Percentiles rank a stretch among this genome's conserved stretches.
Evolutionary conservation across 805 yeast genomes (phyloP).

Genomic region (Metschnikowia vanudenii): DNA sequence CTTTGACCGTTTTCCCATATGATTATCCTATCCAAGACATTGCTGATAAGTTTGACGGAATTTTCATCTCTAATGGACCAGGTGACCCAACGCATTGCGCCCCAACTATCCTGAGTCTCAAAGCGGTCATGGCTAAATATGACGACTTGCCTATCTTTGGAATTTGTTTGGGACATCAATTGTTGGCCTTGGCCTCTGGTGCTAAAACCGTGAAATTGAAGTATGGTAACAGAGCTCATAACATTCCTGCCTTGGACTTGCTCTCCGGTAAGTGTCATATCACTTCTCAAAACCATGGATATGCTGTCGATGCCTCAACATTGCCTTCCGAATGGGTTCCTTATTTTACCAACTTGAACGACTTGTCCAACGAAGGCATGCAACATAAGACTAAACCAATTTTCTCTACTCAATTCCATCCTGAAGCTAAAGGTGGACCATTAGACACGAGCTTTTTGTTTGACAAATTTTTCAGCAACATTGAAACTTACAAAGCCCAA

Average conservation of each 20-base stretch:
- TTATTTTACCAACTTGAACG: conserved; percentile 89
- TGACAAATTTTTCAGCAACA: conserved; percentile 79
- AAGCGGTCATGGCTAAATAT: conserved; percentile 54
- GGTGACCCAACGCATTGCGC: conserved; percentile 94
- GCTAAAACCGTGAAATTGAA: conserved; percentile 90
- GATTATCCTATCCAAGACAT: conserved; percentile 90
- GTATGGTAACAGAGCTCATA: conserved; percentile 98
- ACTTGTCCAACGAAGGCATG: conserved; percentile 97
- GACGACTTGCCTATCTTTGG: conserved; percentile 92
- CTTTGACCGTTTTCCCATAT: conserved; percentile 94
- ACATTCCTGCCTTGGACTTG: conserved; percentile 91
- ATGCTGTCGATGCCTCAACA: conserved; percentile 85
- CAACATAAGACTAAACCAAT: conserved; percentile 83
- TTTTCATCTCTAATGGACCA: conserved; percentile 96
- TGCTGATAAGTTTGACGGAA: conserved; percentile 90
- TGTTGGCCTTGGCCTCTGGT: conserved; percentile 91
- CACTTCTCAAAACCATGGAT: conserved; percentile 98
- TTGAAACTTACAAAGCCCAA: conserved; percentile 48
- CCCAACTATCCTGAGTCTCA: conserved; percentile 63
- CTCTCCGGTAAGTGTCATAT: conserved; percentile 93
- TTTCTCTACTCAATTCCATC: conserved; percentile 97
- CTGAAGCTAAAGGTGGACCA: conserved; percentile 99
- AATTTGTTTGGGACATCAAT: conserved; percentile 96
- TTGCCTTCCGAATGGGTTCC: conserved; percentile 70
- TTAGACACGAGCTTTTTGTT: conserved; percentile 87